Evolutionary conservation across 2,329 filamentous ascomycete species (phyloP).

Genomic region (Colletotrichum destructivum): DNA sequence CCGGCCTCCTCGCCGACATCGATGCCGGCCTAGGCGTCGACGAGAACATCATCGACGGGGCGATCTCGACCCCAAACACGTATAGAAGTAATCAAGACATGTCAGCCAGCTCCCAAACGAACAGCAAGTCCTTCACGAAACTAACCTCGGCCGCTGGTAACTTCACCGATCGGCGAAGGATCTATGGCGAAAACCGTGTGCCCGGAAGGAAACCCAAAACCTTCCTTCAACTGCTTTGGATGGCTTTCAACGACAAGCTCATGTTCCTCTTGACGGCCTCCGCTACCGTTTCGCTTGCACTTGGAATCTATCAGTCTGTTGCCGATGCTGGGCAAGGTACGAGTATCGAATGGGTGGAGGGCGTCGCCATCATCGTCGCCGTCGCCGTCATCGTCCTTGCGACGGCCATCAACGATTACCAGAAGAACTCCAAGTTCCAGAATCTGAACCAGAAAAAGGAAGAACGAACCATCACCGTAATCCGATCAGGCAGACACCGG

Average conservation of each 20-base stretch:
- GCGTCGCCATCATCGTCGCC: slow-evolving; percentile 83
- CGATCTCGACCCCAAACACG: slow-evolving; percentile 49
- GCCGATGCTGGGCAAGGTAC: slow-evolving; percentile 65
- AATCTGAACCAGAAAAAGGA: slow-evolving; percentile 87
- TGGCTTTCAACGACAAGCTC: slow-evolving; percentile 87
- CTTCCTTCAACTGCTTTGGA: slow-evolving; percentile 80
- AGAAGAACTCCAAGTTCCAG: slow-evolving; percentile 85
- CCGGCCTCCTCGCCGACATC: slow-evolving; percentile 65
- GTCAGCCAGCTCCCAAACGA: too few relatives aligned
- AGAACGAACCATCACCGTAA: slow-evolving; percentile 80
- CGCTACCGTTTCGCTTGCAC: slow-evolving; percentile 79
- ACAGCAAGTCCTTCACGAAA: slow-evolving; percentile 27
- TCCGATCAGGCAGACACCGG: slow-evolving; percentile 79
- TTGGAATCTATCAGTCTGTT: slow-evolving; percentile 82
- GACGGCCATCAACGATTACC: slow-evolving; percentile 85
- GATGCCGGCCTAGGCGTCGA: slow-evolving; percentile 65
- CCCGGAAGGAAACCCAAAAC: slow-evolving; percentile 79
- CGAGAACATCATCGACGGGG: slow-evolving; percentile 61
- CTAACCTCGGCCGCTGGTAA: slow-evolving; percentile 37
- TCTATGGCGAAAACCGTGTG: slow-evolving; percentile 79
- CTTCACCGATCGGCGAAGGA: slow-evolving; percentile 76
- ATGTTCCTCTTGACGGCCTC: slow-evolving; percentile 80
- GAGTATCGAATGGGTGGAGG: slow-evolving; percentile 85
- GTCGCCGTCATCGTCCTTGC: slow-evolving; percentile 83
- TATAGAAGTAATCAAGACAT: too few relatives aligned